Percentiles rank a stretch among this genome's conserved stretches.
Evolutionary conservation across 306 rosid species (phyloP).

Genomic region (Morella rubra): DNA sequence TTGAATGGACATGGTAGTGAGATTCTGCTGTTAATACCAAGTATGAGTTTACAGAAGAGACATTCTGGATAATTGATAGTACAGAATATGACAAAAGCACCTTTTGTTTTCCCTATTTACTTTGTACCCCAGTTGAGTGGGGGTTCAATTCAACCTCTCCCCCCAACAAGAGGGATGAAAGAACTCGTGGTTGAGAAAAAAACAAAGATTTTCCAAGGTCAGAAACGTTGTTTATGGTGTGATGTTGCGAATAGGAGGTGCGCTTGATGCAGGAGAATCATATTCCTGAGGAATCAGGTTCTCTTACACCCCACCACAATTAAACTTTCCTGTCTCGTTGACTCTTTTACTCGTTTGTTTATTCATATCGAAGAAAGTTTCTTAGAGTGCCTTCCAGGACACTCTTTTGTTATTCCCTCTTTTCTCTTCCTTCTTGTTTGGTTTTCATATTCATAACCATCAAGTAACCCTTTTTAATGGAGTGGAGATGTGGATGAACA

Average conservation of each 20-base stretch:
- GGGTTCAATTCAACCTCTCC: constrained; percentile 27
- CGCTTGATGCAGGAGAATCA: constrained; percentile 49
- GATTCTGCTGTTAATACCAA: constrained; percentile 24
- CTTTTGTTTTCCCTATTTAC: constrained; percentile 15
- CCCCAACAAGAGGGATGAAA: constrained; percentile 27
- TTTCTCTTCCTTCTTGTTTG: not conserved
- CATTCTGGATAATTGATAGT: constrained; percentile 37
- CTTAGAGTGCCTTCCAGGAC: constrained; percentile 33
- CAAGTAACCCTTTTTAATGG: constrained; percentile 19
- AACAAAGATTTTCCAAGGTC: constrained; percentile 30
- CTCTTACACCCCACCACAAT: constrained; percentile 46
- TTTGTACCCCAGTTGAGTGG: constrained; percentile 37
- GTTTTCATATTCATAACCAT: constrained; percentile 28
- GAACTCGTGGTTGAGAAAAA: constrained; percentile 41
- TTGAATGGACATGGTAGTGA: not conserved
- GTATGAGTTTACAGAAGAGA: constrained; percentile 14
- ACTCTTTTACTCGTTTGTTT: constrained; percentile 29
- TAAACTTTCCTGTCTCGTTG: constrained; percentile 42
- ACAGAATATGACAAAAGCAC: constrained; percentile 34
- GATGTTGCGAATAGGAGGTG: constrained; percentile 46
- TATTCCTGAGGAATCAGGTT: constrained; percentile 55
- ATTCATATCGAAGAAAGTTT: not conserved
- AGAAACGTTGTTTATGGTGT: constrained; percentile 35
- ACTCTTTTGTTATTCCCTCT: constrained; percentile 33
- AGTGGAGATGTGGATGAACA: constrained; percentile 25